Evolutionary conservation across 1,284 basidiomycete species (phyloP).

Genomic region (Ganoderma meredithae): DNA sequence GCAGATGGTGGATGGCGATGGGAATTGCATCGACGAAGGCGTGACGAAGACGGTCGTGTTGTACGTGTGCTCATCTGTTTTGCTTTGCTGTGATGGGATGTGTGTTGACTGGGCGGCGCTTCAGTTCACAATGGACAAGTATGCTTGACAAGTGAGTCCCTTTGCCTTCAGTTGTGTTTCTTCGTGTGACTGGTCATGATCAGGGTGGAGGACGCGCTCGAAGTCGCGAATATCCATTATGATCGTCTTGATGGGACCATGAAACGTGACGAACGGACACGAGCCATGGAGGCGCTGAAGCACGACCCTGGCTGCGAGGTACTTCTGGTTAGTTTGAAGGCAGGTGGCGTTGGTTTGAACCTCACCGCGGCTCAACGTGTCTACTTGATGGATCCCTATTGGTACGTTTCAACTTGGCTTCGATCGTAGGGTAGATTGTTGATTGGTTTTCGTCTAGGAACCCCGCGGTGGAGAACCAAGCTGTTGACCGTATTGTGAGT

Average conservation of each 20-base stretch:
- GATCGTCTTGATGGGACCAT: slow-evolving; percentile 96
- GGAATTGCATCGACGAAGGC: slow-evolving; percentile 72
- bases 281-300: slow-evolving; percentile 91
- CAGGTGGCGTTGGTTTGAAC: slow-evolving; percentile 96
- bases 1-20: slow-evolving; percentile 77
- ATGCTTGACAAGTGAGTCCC: slow-evolving; percentile 88
- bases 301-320: slow-evolving; percentile 88
- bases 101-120: slow-evolving; percentile 14
- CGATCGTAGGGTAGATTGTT: not conserved
- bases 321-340: slow-evolving; percentile 93
- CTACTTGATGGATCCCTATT: slow-evolving; percentile 96
- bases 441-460: slow-evolving; percentile 64
- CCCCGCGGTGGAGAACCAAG: slow-evolving; percentile 96
- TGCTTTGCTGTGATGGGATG: slow-evolving; percentile 15
- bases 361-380: slow-evolving; percentile 92
- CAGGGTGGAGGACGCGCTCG: slow-evolving; percentile 89
- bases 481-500: slow-evolving; percentile 89
- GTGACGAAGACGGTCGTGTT: slow-evolving; percentile 91
- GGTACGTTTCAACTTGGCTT: slow-evolving; percentile 52
- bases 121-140: slow-evolving; percentile 92
- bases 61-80: slow-evolving; percentile 57
- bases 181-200: slow-evolving; percentile 29
- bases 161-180: slow-evolving; percentile 16
- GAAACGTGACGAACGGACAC: slow-evolving; percentile 91
- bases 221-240: slow-evolving; percentile 82